These are phyloP conservation scores for Podosphaera fusca DNA, from an alignment of 2,329 filamentous ascomycete species.

Conservation along the genomic window DNA sequence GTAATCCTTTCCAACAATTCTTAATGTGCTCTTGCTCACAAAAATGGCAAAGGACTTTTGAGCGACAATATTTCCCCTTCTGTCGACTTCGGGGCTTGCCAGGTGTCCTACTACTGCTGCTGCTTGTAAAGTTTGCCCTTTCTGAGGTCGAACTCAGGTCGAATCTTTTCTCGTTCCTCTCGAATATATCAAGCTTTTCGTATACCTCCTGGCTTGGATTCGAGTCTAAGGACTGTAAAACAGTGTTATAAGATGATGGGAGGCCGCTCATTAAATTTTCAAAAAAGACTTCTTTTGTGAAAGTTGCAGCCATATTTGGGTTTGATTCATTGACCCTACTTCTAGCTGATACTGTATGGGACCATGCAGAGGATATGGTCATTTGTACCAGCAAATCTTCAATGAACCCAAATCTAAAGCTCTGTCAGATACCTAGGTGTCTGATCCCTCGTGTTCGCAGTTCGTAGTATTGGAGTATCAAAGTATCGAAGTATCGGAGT, in stretches of 20 bases:
- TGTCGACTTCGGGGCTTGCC: neutral
- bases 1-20: too few species aligned
- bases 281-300: neutral
- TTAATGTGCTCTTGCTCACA: neutral
- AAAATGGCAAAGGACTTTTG: neutral
- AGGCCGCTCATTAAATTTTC: neutral
- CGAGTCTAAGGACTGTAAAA: too few species aligned
- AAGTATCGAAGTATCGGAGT: too few species aligned
- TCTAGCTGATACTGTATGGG: neutral
- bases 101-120: neutral
- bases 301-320: neutral
- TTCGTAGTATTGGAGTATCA: too few species aligned
- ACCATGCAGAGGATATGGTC: neutral
- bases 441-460: too few species aligned
- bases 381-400: neutral
- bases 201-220: too few species aligned
- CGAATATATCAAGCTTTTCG: too few species aligned
- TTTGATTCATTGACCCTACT: neutral
- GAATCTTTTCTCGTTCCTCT: neutral
- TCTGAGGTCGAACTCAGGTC: neutral
- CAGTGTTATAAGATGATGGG: neutral
- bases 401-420: neutral
- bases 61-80: neutral
- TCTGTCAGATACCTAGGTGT: too few species aligned
- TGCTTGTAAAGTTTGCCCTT: neutral